Evolutionary conservation across 768 basidiomycete species (phyloP).

Genomic region (Tricholoma sp.): DNA sequence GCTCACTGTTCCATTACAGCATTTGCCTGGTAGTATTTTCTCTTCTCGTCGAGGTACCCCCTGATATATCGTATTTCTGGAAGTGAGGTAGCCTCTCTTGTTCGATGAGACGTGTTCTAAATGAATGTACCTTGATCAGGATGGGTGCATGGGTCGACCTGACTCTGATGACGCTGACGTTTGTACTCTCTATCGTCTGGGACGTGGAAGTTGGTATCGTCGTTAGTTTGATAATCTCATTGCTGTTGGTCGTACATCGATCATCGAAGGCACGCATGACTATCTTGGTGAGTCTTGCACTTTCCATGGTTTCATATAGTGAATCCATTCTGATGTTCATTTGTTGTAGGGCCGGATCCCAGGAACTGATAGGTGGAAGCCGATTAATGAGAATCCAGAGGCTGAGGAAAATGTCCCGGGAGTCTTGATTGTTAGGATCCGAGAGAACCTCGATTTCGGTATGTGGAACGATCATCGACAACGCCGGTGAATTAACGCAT

Average conservation of each 20-base stretch:
- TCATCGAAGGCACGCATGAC: conserved; percentile 89
- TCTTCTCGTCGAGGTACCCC: conserved; percentile 79
- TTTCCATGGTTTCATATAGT: neutral
- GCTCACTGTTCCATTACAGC: conserved; percentile 31
- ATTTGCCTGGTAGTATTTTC: conserved; percentile 83
- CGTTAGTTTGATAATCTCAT: conserved; percentile 81
- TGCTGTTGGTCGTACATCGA: conserved; percentile 84
- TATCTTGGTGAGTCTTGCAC: conserved; percentile 56
- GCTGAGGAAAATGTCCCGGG: conserved; percentile 77
- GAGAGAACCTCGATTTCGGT: conserved; percentile 93
- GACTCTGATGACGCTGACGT: conserved; percentile 81
- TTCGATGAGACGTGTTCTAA: neutral
- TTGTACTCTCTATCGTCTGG: conserved; percentile 83
- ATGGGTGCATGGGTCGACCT: conserved; percentile 95
- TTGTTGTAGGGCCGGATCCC: conserved; percentile 71
- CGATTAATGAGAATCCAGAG: conserved; percentile 83
- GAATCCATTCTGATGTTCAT: neutral
- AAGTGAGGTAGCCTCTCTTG: conserved; percentile 42
- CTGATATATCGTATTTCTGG: conserved; percentile 83
- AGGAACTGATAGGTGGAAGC: conserved; percentile 85
- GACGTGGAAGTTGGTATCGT: conserved; percentile 90
- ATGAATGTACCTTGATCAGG: conserved; percentile 27
- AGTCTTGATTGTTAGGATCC: conserved; percentile 80
- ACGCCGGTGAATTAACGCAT: neutral
- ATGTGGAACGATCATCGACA: conserved; percentile 14